Base-by-base conservation (phyloP, 1,284 basidiomycete genomes). In the Malassezia yamatoensis region DNA sequence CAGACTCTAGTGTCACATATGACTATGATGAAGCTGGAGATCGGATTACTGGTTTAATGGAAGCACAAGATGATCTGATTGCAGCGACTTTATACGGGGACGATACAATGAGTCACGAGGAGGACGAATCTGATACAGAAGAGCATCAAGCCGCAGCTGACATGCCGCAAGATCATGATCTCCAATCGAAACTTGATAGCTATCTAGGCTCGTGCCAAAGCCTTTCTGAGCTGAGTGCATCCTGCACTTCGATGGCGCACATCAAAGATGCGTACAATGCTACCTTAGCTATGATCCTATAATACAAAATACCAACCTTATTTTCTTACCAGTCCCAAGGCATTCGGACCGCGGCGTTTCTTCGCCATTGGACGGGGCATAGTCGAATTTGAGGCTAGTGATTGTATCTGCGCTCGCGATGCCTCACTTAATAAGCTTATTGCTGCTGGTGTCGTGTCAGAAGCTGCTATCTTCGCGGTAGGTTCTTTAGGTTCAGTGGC, bases 251-350 rank as follows among this genome's bases (percentile, higher is more conserved):
- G 15, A 16, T 43, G 41, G 41, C 12, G 5, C 13, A 21, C 4
- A 16, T 21, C 12, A 18, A 21, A 13, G 9, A 20, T 2, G 43
- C 43, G 15, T 18, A 45, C 43, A 6, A 33, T 12, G 43, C 43
- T 6, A 34, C 18, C 29, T 18, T 45, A 11, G 18, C 21, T 3
- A 43, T 15, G 3, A 16, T 47, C 8, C 33, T 47, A 49, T 39
- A 38, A 20, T 49, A 49, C 45, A 47, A 18, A 33, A 13, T 35
- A 29, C 24, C 24, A 29, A 29, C 24, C 24, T 13, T 70, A 67
- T 56, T 71, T 69, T 12, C 63, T 59, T n/a, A 74, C 71, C 33
- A 74, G 56, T n/a, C 71, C 71, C 45, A 74, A 58, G 2, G 69
- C 65, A 46, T 67, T 72, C 2, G 60, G 58, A 2, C 54, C 65